Evolutionary conservation across 495 filamentous ascomycete genomes (phyloP), one percentile per base, ranked within the genome.

Genomic region (Lepraria neglecta): DNA sequence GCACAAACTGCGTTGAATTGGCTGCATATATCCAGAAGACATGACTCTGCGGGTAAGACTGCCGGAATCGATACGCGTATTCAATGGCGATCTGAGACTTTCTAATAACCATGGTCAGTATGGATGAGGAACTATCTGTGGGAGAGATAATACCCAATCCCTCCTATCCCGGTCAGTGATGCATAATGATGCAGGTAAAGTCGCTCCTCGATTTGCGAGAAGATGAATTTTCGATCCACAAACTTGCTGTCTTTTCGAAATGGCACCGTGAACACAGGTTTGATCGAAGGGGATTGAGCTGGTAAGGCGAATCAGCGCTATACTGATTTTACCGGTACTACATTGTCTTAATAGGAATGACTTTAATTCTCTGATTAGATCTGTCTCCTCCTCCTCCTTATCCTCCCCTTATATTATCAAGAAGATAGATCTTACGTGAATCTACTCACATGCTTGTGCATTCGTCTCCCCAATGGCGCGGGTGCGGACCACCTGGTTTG

Each of bases 51-150:
- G 40, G 24, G 3, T 19, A 35, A 33, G 55, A 45, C 12, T 57
- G 40, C 15, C 6, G 40, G n/a, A 57, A 57, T 19, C 19, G 2
- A 35, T 57, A 57, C 21, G 53, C 53, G 53, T 56, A 56, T 19
- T 56, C 38, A 10, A 56, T 56, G 35, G 35, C 53, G 38, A 56
- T 56, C 53, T 56, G 35, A 19, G 53, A 56, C 27, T 67, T 61
- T 59, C 65, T 56, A 40, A 44, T 27, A 10, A 17, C 53, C n/a
- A 24, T 6, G 6, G 11, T 56, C 38, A 56, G 53, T 15, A n/a
- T 56, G n/a, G 33, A 31, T 43, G 14, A 21, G 33, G 28, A 12
- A 31, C 21, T 38, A 27, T 56, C n/a, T 6, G 10, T 33, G 17
- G 7, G 35, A 9, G 27, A 33, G 53, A 42, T 0, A 24, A 54